A percentile compares a stretch with the other conserved stretches of the same genome.
phyloP scores from a whole-genome alignment of 2,329 filamentous ascomycete genomes.

The Incumbomyces delicatus region DNA sequence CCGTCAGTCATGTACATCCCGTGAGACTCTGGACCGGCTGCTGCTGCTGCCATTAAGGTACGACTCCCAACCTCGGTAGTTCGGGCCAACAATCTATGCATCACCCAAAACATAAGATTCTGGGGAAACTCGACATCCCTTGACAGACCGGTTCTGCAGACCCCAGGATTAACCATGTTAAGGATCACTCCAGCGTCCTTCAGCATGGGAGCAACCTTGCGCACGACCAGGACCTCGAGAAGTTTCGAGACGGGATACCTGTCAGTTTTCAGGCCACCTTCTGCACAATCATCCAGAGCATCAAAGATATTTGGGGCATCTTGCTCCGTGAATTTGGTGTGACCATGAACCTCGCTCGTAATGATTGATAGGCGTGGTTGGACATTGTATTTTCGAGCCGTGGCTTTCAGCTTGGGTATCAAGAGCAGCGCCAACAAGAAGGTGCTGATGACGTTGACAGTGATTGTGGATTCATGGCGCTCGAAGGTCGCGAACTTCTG shows the following conservation, averaged over 20 bases:
- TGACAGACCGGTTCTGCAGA: constrained; percentile 16
- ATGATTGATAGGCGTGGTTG: constrained; percentile 19
- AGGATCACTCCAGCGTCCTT: constrained; percentile 12
- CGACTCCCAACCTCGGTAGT: constrained; percentile 6
- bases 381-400: constrained; percentile 11
- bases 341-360: constrained; percentile 18
- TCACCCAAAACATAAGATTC: background rate
- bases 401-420: constrained; percentile 18
- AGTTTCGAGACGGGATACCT: constrained; percentile 18
- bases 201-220: constrained; percentile 10
- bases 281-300: background rate
- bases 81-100: constrained; percentile 3
- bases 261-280: background rate
- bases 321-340: constrained; percentile 15
- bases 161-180: constrained; percentile 21
- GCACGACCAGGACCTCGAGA: constrained; percentile 17
- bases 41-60: constrained; percentile 1
- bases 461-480: constrained; percentile 20
- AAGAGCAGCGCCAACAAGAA: constrained; percentile 20
- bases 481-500: constrained; percentile 11
- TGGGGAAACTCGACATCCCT: background rate
- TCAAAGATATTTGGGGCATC: constrained; percentile 14
- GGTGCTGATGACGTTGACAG: constrained; percentile 23
- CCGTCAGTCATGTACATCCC: constrained; percentile 6
- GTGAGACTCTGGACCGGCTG: constrained; percentile 2